These are phyloP conservation scores for Stephania cephalantha DNA, from an alignment of 164 flowering plant genomes.

Conservation along the genomic window DNA sequence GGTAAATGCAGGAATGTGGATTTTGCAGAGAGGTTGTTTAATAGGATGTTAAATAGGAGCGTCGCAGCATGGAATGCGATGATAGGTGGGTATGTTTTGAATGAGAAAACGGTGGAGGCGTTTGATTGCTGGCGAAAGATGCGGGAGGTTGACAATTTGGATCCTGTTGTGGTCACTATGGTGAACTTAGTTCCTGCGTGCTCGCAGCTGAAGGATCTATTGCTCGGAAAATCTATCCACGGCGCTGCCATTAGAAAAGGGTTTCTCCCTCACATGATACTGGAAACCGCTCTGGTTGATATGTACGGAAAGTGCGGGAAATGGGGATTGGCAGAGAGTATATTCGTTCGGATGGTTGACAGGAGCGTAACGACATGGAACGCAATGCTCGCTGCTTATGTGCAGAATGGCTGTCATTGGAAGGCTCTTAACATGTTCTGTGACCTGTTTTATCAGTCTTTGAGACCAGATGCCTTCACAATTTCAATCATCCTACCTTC, in stretches of 20 bases:
- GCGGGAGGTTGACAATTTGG: conserved; percentile 29
- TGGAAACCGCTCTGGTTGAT: conserved; percentile 59
- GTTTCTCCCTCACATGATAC: conserved; percentile 42
- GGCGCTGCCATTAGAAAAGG: conserved; percentile 45
- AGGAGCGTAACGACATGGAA: conserved; percentile 28
- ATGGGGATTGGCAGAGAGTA: conserved; percentile 25
- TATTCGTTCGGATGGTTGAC: conserved; percentile 33
- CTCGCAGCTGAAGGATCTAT: conserved; percentile 33
- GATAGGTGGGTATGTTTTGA: conserved; percentile 45
- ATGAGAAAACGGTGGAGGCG: conserved; percentile 28
- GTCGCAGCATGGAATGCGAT: conserved; percentile 57
- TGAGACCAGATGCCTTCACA: conserved; percentile 47
- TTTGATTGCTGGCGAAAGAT: conserved; percentile 37
- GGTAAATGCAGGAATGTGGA: conserved; percentile 44
- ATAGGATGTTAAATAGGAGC: conserved; percentile 21
- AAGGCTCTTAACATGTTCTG: conserved; percentile 22
- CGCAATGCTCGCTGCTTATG: conserved; percentile 26
- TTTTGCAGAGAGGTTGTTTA: conserved; percentile 42
- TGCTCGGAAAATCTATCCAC: conserved; percentile 52
- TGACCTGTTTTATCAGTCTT: conserved; percentile 17
- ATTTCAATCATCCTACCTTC: conserved; percentile 54
- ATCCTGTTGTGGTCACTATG: conserved; percentile 47
- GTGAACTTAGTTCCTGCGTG: conserved; percentile 59
- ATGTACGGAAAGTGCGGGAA: conserved; percentile 48
- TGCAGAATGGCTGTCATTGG: conserved; percentile 15